Base-by-base conservation (phyloP, 1,284 basidiomycete species). In the Coniferiporia weirii region DNA sequence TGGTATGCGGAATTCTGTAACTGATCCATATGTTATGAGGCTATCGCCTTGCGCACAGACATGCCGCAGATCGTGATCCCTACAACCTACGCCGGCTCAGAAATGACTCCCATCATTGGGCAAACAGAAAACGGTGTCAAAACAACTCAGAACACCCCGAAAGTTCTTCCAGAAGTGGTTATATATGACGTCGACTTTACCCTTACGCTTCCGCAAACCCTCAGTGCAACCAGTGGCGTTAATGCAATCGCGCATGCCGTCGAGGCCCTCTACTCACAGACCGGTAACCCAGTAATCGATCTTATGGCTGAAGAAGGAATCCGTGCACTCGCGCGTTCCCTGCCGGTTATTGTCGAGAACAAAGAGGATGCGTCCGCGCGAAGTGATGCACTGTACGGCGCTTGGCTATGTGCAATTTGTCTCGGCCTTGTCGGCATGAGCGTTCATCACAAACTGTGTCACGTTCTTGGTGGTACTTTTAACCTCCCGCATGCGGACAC, bases 361-460 rank as follows among this genome's bases (percentile, higher is more conserved):
- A 61, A 66, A n/a, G 58, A 68, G 22, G 67, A 74, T 56, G 58
- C 64, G 9, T 71, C 74, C 22, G 76, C 76, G 2, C 70, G 77
- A 44, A 72, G 71, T 56, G 70, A 75, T 47, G 74, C 74, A 3
- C 66, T 76, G 1, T 75, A 72, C 53, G 76, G 76, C 19, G 77
- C 76, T 3, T 79, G 73, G 73, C 69, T 71, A 0, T 76, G 76
- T 52, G 75, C 72, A 8, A 69, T 71, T 0, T 75, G 73, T 54
- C 65, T 76, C 19, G 76, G 75, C 15, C 65, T 70, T 2, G 74
- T 75, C 10, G 70, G 71, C 27, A 75, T 78, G 73, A 70, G 69
- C n/a, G 63, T 79, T 10, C 77, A 79, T 61, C 77, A 79, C 65
- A 79, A 78, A 65, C 68, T 78, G n/a, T 76, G 75, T 64, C 75